These are phyloP conservation scores for Phytophthora pistaciae DNA, from an alignment of 352 stramenopile genomes.

Conservation along the genomic window DNA sequence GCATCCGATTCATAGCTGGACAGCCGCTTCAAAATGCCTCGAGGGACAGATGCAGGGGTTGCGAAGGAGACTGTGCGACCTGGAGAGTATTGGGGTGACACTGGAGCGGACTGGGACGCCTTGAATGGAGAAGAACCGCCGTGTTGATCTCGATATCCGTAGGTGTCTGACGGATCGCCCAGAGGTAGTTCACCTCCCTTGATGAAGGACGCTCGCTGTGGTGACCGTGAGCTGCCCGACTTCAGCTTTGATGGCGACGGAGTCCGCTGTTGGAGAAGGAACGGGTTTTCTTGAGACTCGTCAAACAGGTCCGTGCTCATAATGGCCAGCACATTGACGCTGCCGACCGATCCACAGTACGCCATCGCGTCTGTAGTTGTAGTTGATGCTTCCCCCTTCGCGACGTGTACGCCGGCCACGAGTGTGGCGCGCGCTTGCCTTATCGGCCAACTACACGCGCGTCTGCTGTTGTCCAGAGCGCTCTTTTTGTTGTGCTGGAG, in stretches of 20 bases:
- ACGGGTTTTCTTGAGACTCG: conserved; percentile 78
- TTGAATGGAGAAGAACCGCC: conserved; percentile 8
- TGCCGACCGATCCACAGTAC: conserved; percentile 74
- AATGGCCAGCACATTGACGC: conserved; percentile 72
- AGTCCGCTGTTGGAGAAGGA: conserved; percentile 51
- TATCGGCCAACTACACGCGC: neutral
- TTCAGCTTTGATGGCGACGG: conserved; percentile 24
- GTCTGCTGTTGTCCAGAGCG: conserved; percentile 9
- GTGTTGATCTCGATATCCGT: conserved; percentile 11
- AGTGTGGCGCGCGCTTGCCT: neutral
- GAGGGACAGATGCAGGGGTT: conserved; percentile 30
- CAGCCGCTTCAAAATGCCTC: conserved; percentile 58
- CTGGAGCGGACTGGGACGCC: conserved; percentile 8
- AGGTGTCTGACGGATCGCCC: conserved; percentile 31
- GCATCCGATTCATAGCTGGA: conserved; percentile 50
- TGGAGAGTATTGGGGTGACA: conserved; percentile 26
- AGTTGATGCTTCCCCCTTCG: neutral
- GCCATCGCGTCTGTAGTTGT: conserved; percentile 26
- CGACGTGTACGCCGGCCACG: conserved; percentile 4
- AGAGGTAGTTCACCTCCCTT: conserved; percentile 48
- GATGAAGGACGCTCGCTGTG: conserved; percentile 11
- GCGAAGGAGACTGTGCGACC: conserved; percentile 47
- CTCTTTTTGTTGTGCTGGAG: conserved; percentile 14
- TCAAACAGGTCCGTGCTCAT: conserved; percentile 80
- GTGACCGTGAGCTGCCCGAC: conserved; percentile 7